These are phyloP conservation scores for Starmerella davenportii DNA, from an alignment of 805 yeast genomes.

Conservation along the genomic window DNA sequence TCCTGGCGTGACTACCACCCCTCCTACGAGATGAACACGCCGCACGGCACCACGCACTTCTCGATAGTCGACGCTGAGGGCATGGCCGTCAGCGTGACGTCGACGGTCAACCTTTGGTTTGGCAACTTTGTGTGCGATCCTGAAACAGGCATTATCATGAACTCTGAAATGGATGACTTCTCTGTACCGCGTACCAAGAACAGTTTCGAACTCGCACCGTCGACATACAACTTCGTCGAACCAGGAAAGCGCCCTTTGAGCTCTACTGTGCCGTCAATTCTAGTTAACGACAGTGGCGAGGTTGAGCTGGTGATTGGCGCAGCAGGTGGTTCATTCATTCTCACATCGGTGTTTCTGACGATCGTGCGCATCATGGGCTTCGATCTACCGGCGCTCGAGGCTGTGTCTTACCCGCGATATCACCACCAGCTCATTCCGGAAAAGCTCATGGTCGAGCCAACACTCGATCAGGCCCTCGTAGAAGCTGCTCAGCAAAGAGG, in stretches of 20 bases:
- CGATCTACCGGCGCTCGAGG: constrained; percentile 40
- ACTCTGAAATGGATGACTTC: constrained; percentile 91
- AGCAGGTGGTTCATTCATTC: constrained; percentile 83
- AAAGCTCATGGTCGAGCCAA: constrained; percentile 39
- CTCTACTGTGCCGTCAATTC: constrained; percentile 61
- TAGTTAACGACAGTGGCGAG: constrained; percentile 24
- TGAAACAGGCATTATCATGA: constrained; percentile 62
- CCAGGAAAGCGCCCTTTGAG: constrained; percentile 74
- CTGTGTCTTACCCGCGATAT: constrained; percentile 61
- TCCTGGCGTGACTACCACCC: constrained; percentile 63
- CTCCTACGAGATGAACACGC: constrained; percentile 54
- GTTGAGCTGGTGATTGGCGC: constrained; percentile 63
- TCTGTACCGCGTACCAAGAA: constrained; percentile 52
- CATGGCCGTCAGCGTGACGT: constrained; percentile 72
- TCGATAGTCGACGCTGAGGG: constrained; percentile 56
- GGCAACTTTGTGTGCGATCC: constrained; percentile 75
- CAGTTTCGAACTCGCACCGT: constrained; percentile 67
- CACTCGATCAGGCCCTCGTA: constrained; percentile 24
- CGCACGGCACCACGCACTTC: constrained; percentile 82
- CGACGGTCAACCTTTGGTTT: constrained; percentile 68
- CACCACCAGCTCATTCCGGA: constrained; percentile 86
- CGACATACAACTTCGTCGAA: constrained; percentile 54
- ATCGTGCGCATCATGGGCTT: constrained; percentile 48
- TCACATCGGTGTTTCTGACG: constrained; percentile 69
- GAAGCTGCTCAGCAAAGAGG: constrained; percentile 29